Percentiles rank a stretch among this genome's conserved stretches.
Conservation (phyloP, 257 asterid species). For the Penstemon newberryi region DNA sequence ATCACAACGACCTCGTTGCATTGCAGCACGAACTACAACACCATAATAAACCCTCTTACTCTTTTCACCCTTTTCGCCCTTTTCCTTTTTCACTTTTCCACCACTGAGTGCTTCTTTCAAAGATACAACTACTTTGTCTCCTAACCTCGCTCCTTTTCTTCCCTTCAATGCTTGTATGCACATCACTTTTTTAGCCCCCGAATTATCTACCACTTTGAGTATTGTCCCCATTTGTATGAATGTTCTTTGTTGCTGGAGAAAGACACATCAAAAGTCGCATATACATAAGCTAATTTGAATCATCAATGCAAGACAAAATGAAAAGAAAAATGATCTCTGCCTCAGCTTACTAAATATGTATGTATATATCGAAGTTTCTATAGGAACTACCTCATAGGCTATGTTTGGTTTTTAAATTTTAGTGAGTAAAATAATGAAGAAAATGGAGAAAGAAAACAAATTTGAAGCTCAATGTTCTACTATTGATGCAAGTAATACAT, state of each 20-base stretch:
- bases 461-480: no score
- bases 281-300: constrained; percentile 1
- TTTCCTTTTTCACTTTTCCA: constrained; percentile 75
- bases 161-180: constrained; percentile 94
- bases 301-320: background rate
- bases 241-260: constrained; percentile 73
- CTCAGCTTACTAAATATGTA: background rate
- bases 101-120: constrained; percentile 89
- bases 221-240: constrained; percentile 91
- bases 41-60: constrained; percentile 56
- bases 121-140: constrained; percentile 83
- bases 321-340: background rate
- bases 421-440: no score
- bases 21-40: constrained; percentile 93
- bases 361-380: background rate
- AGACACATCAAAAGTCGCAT: background rate
- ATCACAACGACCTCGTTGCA: constrained; percentile 84
- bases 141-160: constrained; percentile 82
- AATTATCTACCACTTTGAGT: constrained; percentile 90
- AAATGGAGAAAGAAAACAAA: no score
- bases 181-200: constrained; percentile 83
- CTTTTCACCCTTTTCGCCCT: constrained; percentile 32
- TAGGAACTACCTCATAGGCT: background rate
- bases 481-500: no score
- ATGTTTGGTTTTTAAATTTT: no score